These are phyloP conservation scores for Gaertneriomyces sp. DNA, from an alignment of 192 early-diverging fungal species.

Conservation along the genomic window DNA sequence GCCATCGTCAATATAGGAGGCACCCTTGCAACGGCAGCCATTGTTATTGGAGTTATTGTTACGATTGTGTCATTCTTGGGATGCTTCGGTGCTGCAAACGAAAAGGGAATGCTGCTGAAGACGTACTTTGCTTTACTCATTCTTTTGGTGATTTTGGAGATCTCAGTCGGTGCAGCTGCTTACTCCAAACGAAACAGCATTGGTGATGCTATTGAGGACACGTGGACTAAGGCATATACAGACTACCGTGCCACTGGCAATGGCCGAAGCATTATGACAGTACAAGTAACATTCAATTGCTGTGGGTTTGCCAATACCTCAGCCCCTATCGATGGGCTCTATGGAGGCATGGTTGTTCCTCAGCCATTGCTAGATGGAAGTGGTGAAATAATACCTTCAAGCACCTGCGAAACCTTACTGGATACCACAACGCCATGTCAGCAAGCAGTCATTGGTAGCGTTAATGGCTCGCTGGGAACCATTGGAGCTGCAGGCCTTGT, in stretches of 20 bases:
- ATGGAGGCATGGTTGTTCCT: no score
- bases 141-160: slow-evolving; percentile 49
- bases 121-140: slow-evolving; percentile 56
- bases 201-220: slow-evolving; percentile 61
- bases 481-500: slow-evolving; percentile 53
- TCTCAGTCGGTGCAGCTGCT: slow-evolving; percentile 50
- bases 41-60: slow-evolving; percentile 50
- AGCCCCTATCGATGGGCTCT: neutral
- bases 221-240: slow-evolving; percentile 65
- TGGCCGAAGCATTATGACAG: slow-evolving; percentile 13
- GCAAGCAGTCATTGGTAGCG: slow-evolving; percentile 19
- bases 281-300: slow-evolving; percentile 35
- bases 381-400: neutral
- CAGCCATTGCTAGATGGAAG: no score
- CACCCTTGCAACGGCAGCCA: slow-evolving; percentile 41
- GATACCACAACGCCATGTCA: slow-evolving; percentile 21
- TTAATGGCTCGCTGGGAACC: slow-evolving; percentile 37
- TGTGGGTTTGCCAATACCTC: slow-evolving; percentile 41
- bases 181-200: slow-evolving; percentile 52
- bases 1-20: slow-evolving; percentile 40
- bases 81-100: slow-evolving; percentile 59
- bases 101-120: slow-evolving; percentile 60
- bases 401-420: neutral
- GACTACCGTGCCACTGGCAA: slow-evolving; percentile 4
- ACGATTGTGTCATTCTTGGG: slow-evolving; percentile 54